These are phyloP conservation scores for Penicillium sp. DNA, from an alignment of 2,329 filamentous ascomycete species.

Conservation along the genomic window DNA sequence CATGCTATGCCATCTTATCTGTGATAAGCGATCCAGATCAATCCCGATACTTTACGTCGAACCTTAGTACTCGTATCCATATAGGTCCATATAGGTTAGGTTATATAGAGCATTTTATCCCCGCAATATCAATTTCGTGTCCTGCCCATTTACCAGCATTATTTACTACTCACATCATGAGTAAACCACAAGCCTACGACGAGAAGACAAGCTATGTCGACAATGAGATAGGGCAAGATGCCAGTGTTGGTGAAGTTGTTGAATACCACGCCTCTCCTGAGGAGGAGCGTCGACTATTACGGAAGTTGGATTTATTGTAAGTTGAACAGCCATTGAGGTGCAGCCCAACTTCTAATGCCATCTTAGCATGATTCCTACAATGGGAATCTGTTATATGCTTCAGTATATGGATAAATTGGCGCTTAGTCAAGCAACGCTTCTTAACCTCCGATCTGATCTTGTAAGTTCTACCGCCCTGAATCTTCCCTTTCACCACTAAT, in stretches of 20 bases:
- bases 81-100: no score
- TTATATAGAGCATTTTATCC: no score
- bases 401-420: constrained; percentile 32
- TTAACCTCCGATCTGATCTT: constrained; percentile 24
- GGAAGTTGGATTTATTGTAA: constrained; percentile 29
- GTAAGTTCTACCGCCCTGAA: constrained; percentile 3
- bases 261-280: constrained; percentile 23
- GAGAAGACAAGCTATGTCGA: not conserved
- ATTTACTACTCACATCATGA: not conserved
- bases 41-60: no score
- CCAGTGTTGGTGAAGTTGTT: constrained; percentile 26
- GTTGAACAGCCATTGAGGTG: not conserved
- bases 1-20: no score
- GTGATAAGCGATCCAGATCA: no score
- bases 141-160: not conserved
- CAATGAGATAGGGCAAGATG: constrained; percentile 12
- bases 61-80: no score
- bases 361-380: constrained; percentile 13
- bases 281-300: constrained; percentile 18
- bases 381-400: constrained; percentile 30
- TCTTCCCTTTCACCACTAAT: not conserved
- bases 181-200: not conserved
- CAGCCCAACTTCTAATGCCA: no score
- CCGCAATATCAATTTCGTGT: not conserved
- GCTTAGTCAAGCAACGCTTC: constrained; percentile 25